These are phyloP conservation scores for Anthoceros angustus DNA, from an alignment of 225 moss, liverwort and hornwort genomes.

Conservation along the genomic window DNA sequence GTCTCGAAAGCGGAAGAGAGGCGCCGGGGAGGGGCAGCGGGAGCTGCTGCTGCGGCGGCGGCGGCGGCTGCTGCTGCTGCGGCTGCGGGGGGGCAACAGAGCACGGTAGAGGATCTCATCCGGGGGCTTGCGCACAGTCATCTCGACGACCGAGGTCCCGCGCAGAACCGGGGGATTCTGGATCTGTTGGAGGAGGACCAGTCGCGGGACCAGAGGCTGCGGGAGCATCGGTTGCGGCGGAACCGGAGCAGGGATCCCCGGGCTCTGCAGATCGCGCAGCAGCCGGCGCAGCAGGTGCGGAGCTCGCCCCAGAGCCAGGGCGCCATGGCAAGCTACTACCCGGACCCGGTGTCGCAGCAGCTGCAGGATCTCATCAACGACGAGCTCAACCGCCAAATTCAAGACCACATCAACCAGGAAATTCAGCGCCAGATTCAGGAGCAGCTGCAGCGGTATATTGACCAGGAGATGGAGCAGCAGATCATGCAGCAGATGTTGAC, in stretches of 20 bases:
- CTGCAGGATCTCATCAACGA: not conserved
- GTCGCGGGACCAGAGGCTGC: not conserved
- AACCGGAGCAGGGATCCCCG: too few species aligned
- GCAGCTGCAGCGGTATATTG: not conserved
- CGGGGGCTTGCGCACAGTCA: not conserved
- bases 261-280: too few species aligned
- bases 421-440: conserved; percentile 4
- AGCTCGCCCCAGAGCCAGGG: too few species aligned
- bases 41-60: too few species aligned
- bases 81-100: too few species aligned
- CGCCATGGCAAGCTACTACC: not conserved
- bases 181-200: not conserved
- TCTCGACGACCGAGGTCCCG: not conserved
- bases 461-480: conserved; percentile 1
- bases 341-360: not conserved
- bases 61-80: too few species aligned
- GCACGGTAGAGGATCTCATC: not conserved
- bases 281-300: too few species aligned
- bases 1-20: too few species aligned
- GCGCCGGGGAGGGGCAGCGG: too few species aligned
- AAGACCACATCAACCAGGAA: not conserved
- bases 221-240: too few species aligned
- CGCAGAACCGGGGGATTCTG: not conserved
- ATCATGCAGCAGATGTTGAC: conserved; percentile 1
- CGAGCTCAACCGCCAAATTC: not conserved